A percentile compares a stretch with the other conserved stretches of the same genome.
phyloP scores from a whole-genome alignment of 2,329 filamentous ascomycete species.

The Macrophomina tecta region DNA sequence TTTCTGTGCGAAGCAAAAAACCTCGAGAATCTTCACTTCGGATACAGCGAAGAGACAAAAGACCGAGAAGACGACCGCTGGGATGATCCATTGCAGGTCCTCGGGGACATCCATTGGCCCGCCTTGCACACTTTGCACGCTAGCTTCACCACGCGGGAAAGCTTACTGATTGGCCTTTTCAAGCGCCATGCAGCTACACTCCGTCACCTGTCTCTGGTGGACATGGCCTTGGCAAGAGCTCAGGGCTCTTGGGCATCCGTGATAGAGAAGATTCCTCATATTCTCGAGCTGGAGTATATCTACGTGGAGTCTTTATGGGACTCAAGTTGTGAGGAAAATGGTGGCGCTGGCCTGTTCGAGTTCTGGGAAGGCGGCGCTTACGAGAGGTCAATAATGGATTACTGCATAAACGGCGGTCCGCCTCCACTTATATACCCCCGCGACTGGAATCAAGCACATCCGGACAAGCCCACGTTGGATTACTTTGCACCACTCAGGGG shows the following conservation, averaged over 20 bases:
- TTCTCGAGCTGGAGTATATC: slow-evolving; percentile 31
- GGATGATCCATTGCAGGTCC: slow-evolving; percentile 30
- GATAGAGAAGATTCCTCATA: slow-evolving; percentile 32
- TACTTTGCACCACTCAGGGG: slow-evolving; percentile 1
- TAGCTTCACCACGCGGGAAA: slow-evolving; percentile 29
- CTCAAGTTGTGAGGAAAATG: slow-evolving; percentile 9
- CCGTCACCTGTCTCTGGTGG: slow-evolving; percentile 27
- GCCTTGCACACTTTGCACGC: slow-evolving; percentile 30
- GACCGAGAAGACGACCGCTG: slow-evolving; percentile 18
- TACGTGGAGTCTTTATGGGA: slow-evolving; percentile 35
- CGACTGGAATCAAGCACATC: slow-evolving; percentile 23
- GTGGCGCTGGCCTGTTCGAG: slow-evolving; percentile 17
- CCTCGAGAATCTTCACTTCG: slow-evolving; percentile 31
- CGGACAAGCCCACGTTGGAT: slow-evolving; percentile 14
- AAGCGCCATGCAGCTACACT: slow-evolving; percentile 31
- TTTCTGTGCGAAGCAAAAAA: slow-evolving; percentile 28
- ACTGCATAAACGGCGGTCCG: slow-evolving; percentile 22
- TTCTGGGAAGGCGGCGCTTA: slow-evolving; percentile 23
- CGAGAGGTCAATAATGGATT: slow-evolving; percentile 17
- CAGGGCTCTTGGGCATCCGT: slow-evolving; percentile 25
- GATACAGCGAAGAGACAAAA: slow-evolving; percentile 28
- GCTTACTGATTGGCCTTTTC: slow-evolving; percentile 31
- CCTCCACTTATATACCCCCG: slow-evolving; percentile 19
- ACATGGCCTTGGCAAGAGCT: slow-evolving; percentile 12
- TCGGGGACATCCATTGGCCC: slow-evolving; percentile 31